Base-by-base conservation (phyloP, 768 basidiomycete species). In the Rhodotorula babjevae region DNA sequence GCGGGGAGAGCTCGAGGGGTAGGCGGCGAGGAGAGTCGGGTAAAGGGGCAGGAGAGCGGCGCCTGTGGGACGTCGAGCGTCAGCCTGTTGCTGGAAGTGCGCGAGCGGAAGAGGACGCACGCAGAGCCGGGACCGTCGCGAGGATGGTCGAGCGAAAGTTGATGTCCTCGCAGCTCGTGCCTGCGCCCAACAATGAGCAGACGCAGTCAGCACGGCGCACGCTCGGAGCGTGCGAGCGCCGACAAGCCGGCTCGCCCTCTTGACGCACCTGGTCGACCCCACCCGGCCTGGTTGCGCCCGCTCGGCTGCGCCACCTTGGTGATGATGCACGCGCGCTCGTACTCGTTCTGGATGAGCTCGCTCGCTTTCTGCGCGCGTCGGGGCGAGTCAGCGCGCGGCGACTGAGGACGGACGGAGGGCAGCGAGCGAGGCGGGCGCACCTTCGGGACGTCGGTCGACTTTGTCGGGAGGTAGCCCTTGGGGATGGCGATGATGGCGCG, bases 341-440 rank as follows among this genome's bases (percentile, higher is more conserved):
- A 69, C 52, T 69, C 68, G 62, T 52, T 59, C 33, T 56, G 47
- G 21, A 69, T 63, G n/a, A 69, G 63, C 49, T 59, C 49, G 63
- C 49, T 36, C 12, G 63, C 68, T 36, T 23, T 23, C 67, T 68
- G 47, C 36, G 36, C 5, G 9, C 36, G 36, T 9, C 5, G 9
- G 36, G 36, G 36, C 36, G 36, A 36, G 36, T 36, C 36, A 36
- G 36, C 9, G n/a, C n/a, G n/a, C n/a, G n/a, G n/a, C n/a, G n/a
- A n/a, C 23, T 7, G 29, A n/a, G 36, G 31, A 18, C 11, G 8
- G 4, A 14, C n/a, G 18, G 19, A 59, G 1, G 36, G 10, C 14
- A 16, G 49, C 7, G 33, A 7, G 3, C 0, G 21, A 7, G 49
- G 27, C 11, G 59, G 21, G 12, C 67, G 15, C n/a, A 64, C 63